Base-by-base conservation (phyloP, 306 rosid species). In the Heteromeles arbutifolia region DNA sequence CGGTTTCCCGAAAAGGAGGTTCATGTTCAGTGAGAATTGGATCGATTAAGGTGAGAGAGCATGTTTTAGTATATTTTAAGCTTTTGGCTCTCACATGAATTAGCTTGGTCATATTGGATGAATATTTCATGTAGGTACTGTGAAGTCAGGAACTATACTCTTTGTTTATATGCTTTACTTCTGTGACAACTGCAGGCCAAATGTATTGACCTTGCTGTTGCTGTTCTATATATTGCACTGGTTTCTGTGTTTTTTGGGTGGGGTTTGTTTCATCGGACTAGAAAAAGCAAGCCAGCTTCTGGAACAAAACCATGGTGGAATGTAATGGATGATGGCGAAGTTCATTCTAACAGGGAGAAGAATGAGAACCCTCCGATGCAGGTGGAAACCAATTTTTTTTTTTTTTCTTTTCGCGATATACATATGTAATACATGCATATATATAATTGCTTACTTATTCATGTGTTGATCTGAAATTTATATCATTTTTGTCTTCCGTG, bases 21-120 rank as follows among this genome's bases (percentile, higher is more conserved):
- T 85, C 97, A 39, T 95, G 99, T 81, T 87, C 89, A 11, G 77
- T 90, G 70, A 91, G 75, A 90, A 72, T 92, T 74, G 97, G 99
- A 73, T 89, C 93, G 44, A 78, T 95, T 69, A 89, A 80, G 90
- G 99, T 92, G 87, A 85, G 89, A 67, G 72, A 70, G 62, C 70
- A 79, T 62, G 48, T 53, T 28, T 31, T 72, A 22, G 69, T 69
- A 57, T 76, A 26, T 41, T 56, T 58, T 34, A n/a, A 32, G 22
- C 65, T 10, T 69, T 8, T 8, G 41, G n/a, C n/a, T 63, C 22
- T 29, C n/a, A 11, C 3, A 63, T 63, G 39, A 63, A 15, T 63
- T 63, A 29, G 1, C 65, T 25, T 24, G 41, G 18, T 29, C 67
- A 29, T 63, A 63, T 29, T 17, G 67, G 45, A 32, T 10, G 69